Evolutionary conservation across 495 filamentous ascomycete genomes (phyloP), one percentile per base, ranked within the genome.

Genomic region (Aspergillus cristatus): DNA sequence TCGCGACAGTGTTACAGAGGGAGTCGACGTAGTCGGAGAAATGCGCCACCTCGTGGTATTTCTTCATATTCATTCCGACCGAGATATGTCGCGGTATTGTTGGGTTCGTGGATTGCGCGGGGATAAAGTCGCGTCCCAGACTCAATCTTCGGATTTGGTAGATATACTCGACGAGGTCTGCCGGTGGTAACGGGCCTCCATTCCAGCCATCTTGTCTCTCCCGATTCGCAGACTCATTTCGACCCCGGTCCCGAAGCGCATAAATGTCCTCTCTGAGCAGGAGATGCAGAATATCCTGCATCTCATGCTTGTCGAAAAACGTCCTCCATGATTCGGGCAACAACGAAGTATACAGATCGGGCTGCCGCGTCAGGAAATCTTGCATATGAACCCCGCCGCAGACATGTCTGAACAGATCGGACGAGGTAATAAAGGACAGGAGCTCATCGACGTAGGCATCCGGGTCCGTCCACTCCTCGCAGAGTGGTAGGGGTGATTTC

Each of bases 51-150:
- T 98, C 91, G 44, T 98, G 93, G 13, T 86, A 71, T 58, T 98
- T 98, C 60, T 98, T 98, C 20, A 80, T 72, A 42, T 86, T 95
- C 93, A 98, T 98, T 14, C 91, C 91, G 3, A 93, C 72, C 0
- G 84, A 75, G 16, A 95, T 71, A 49, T 81, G 74, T 28, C 73
- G 65, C 3, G 84, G 74, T 13, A 93, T 56, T 6, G 46, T 68
- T 12, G 54, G 57, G 49, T 72, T 46, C 47, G 51, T 42, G 18
- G 35, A 18, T 17, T 54, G 42, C 20, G 39, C 18, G 2, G 54
- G 49, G 2, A 55, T 47, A 22, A 83, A 83, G 2, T 77, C 70
- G 26, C 91, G 72, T 11, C 57, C 50, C 29, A 98, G 58, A 12
- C 75, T 75, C 43, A 93, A 75, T 34, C 63, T 72, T 22, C 87